Evolutionary conservation across 163 green algal genomes (phyloP).

Genomic region (Smithsoniella earleae): DNA sequence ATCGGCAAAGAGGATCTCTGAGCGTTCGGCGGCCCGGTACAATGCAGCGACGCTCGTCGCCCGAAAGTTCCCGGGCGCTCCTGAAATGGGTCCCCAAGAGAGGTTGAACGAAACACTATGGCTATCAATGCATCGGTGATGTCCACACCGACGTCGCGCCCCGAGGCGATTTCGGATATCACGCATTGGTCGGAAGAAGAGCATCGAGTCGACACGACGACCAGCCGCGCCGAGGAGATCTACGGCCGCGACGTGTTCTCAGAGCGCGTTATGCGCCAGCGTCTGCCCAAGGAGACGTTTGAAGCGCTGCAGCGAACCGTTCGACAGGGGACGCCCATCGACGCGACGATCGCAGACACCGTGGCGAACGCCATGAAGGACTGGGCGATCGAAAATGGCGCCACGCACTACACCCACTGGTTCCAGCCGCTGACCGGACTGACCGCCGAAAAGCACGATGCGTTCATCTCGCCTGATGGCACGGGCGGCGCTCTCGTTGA

Average conservation of each 20-base stretch:
- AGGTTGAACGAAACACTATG: no score
- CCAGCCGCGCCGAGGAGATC: background rate
- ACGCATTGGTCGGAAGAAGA: no score
- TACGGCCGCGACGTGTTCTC: background rate
- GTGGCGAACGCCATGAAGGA: constrained; percentile 35
- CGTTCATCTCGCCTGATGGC: constrained; percentile 34
- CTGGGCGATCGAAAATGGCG: constrained; percentile 36
- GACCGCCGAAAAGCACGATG: constrained; percentile 31
- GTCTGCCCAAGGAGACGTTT: background rate
- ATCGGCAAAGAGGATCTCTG: no score
- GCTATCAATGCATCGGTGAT: no score
- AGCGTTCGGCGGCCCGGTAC: no score
- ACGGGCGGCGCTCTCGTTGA: constrained; percentile 29
- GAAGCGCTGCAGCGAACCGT: background rate
- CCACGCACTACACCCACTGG: constrained; percentile 36
- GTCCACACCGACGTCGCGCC: no score
- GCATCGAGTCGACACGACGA: background rate
- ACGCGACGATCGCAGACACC: background rate
- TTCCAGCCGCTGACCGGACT: constrained; percentile 39
- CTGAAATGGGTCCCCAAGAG: no score
- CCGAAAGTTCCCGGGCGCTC: no score
- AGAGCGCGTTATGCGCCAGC: background rate
- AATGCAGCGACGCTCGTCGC: no score
- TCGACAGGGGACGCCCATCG: background rate
- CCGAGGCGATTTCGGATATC: no score